Percentiles rank a stretch among this genome's conserved stretches.
Evolutionary conservation across 1,284 basidiomycete species (phyloP).

Genomic region (Tausonia pullulans): DNA sequence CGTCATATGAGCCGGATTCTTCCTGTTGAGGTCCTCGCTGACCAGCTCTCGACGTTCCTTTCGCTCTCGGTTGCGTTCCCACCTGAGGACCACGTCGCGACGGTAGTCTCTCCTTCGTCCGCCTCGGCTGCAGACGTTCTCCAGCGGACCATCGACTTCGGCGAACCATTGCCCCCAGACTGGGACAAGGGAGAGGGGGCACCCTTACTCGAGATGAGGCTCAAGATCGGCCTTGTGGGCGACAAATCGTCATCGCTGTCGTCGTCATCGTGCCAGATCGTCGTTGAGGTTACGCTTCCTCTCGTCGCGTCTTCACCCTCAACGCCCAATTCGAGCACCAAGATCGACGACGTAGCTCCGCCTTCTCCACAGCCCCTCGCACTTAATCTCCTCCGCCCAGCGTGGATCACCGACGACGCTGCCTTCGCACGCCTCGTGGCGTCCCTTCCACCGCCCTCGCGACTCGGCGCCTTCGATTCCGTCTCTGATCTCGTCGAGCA

Average conservation of each 20-base stretch:
- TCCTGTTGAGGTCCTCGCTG: neutral
- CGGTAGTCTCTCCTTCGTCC: neutral
- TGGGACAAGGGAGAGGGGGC: too few relatives aligned
- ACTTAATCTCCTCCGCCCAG: neutral
- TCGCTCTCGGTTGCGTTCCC: neutral
- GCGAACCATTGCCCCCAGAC: neutral
- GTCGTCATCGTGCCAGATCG: neutral
- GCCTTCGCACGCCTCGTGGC: neutral
- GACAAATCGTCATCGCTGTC: too few relatives aligned
- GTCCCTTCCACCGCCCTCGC: neutral
- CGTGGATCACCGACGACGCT: neutral
- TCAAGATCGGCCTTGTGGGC: neutral
- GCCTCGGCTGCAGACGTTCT: neutral
- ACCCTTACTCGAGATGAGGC: neutral
- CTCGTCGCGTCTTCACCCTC: neutral
- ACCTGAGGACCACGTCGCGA: neutral
- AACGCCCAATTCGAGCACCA: neutral
- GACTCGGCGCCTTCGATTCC: neutral
- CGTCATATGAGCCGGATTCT: neutral
- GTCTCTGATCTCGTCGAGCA: conserved; percentile 3
- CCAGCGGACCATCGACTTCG: neutral
- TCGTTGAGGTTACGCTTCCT: neutral
- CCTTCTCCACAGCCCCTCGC: neutral
- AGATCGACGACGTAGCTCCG: neutral
- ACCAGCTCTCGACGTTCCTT: neutral